Evolutionary conservation across 768 basidiomycete species (phyloP).

Genomic region (Pholiota molesta): DNA sequence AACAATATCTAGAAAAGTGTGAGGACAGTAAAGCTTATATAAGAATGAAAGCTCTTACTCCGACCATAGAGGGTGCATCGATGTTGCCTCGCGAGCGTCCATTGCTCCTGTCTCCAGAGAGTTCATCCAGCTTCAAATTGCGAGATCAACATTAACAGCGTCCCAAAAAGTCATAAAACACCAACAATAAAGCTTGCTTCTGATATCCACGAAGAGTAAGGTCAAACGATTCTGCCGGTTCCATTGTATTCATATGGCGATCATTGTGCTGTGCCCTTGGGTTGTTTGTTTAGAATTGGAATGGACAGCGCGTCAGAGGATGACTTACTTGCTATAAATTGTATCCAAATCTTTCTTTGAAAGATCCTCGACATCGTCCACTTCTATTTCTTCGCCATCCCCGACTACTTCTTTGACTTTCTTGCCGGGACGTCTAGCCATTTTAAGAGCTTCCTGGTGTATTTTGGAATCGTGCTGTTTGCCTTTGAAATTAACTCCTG

Average conservation of each 20-base stretch:
- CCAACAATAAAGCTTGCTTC: constrained; percentile 85
- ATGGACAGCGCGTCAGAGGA: not conserved
- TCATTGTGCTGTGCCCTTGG: constrained; percentile 85
- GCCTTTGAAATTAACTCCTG: constrained; percentile 39
- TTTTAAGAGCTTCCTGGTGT: constrained; percentile 43
- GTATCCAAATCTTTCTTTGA: constrained; percentile 78
- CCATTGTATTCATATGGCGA: constrained; percentile 74
- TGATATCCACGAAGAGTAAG: constrained; percentile 85
- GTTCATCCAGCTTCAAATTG: constrained; percentile 78
- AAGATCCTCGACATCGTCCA: constrained; percentile 82
- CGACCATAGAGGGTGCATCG: constrained; percentile 95
- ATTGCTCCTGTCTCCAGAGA: constrained; percentile 78
- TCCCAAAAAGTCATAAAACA: constrained; percentile 2
- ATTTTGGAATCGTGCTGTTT: constrained; percentile 36
- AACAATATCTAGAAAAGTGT: constrained; percentile 60
- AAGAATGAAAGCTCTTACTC: constrained; percentile 59
- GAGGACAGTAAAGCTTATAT: constrained; percentile 12
- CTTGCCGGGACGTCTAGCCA: constrained; percentile 41
- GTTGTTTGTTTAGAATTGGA: constrained; percentile 6
- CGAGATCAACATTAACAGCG: not conserved
- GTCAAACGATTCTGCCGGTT: constrained; percentile 76
- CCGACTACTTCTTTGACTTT: constrained; percentile 72
- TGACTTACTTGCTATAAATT: constrained; percentile 79
- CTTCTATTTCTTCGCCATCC: constrained; percentile 81
- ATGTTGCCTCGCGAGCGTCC: constrained; percentile 67